Conservation (phyloP, 345 rosid species). For the Toxicodendron radicans region DNA sequence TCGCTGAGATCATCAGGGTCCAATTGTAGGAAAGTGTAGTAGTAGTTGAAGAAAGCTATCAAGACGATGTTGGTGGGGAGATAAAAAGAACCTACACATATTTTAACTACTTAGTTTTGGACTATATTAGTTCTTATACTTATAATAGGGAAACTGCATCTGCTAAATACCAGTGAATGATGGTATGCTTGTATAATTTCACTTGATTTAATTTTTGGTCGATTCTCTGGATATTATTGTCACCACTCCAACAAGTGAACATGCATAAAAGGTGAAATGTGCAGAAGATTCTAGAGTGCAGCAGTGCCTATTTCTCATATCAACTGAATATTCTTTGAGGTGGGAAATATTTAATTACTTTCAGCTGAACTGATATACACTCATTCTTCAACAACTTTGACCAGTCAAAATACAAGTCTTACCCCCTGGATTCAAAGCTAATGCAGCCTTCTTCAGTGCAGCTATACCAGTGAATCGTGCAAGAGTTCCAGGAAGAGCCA, state of each 20-base stretch:
- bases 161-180: background rate
- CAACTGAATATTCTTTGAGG: background rate
- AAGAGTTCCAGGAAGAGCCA: constrained; percentile 92
- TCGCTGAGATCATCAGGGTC: constrained; percentile 99
- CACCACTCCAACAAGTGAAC: background rate
- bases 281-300: background rate
- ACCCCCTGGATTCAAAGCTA: constrained; percentile 94
- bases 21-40: constrained; percentile 94
- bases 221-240: background rate
- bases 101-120: constrained; percentile 14
- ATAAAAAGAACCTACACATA: constrained; percentile 78
- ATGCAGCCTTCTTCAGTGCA: constrained; percentile 79
- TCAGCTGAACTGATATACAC: background rate
- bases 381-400: constrained; percentile 21
- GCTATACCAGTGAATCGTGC: constrained; percentile 89
- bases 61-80: constrained; percentile 86
- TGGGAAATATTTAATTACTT: background rate
- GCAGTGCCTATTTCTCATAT: background rate
- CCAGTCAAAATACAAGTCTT: constrained; percentile 22
- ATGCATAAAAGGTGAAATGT: background rate
- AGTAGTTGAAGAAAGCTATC: constrained; percentile 98
- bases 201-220: background rate
- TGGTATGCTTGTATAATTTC: background rate
- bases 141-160: background rate
- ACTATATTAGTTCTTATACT: background rate